A percentile compares a stretch with the other conserved stretches of the same genome.
Evolutionary conservation across 1,139 yeast genomes (phyloP).

Genomic region (Debaryomycetaceae sp.): DNA sequence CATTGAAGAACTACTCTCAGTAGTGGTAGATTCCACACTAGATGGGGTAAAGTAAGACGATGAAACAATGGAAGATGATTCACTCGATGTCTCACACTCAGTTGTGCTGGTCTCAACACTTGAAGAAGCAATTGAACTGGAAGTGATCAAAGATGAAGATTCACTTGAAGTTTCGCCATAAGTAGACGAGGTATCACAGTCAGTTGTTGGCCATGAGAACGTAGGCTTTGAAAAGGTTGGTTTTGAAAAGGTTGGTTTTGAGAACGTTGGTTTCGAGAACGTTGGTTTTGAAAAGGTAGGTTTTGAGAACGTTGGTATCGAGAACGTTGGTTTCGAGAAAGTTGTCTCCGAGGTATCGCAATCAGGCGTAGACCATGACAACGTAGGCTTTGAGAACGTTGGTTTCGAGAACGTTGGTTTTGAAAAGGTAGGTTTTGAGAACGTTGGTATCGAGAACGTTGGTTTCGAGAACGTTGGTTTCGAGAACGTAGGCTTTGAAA

Average conservation of each 20-base stretch:
- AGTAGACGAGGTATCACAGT: not conserved
- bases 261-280: too few relatives aligned
- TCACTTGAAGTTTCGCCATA: not conserved
- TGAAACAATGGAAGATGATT: not conserved
- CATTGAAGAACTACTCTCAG: not conserved
- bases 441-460: too few relatives aligned
- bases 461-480: too few relatives aligned
- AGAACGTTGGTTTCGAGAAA: too few relatives aligned
- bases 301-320: too few relatives aligned
- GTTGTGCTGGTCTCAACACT: not conserved
- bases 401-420: too few relatives aligned
- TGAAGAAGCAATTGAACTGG: not conserved
- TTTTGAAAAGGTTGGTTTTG: too few relatives aligned
- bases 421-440: too few relatives aligned
- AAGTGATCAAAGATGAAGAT: not conserved
- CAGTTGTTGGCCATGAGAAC: not conserved
- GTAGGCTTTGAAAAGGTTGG: too few relatives aligned
- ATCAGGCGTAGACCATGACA: not conserved
- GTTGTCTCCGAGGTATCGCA: not conserved
- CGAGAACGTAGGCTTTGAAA: not conserved
- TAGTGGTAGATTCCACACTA: slow-evolving; percentile 1
- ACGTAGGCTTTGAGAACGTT: too few relatives aligned
- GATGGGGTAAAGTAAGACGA: not conserved
- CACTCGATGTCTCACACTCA: not conserved
- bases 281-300: not conserved